Percentiles rank a stretch among this genome's conserved stretches.
These are phyloP conservation scores for Corynascus novoguineensis DNA, from an alignment of 495 filamentous ascomycete genomes.

Conservation along the genomic window DNA sequence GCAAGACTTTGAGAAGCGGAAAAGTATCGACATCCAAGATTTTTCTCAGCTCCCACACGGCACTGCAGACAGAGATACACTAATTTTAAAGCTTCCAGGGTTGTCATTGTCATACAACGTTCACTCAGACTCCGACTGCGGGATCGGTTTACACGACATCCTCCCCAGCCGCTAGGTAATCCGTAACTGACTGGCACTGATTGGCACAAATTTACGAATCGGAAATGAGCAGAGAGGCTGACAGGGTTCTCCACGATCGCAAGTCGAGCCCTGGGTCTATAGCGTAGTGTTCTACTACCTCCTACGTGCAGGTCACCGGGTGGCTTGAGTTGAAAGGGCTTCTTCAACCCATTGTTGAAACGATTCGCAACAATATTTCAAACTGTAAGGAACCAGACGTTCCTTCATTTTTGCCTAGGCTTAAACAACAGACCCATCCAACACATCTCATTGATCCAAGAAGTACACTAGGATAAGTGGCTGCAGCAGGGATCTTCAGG, in stretches of 20 bases:
- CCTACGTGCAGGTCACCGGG: conserved; percentile 6
- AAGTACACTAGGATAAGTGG: too few species aligned
- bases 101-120: neutral
- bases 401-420: too few species aligned
- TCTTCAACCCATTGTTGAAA: too few species aligned
- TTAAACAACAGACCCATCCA: too few species aligned
- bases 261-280: too few species aligned
- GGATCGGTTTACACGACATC: neutral
- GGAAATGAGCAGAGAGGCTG: neutral
- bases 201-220: conserved; percentile 1
- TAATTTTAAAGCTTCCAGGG: too few species aligned
- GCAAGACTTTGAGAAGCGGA: neutral
- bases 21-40: neutral
- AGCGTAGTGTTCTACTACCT: conserved; percentile 2
- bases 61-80: neutral
- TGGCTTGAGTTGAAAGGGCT: too few species aligned
- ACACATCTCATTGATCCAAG: too few species aligned
- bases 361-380: too few species aligned
- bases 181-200: neutral
- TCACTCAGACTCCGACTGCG: too few species aligned
- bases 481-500: too few species aligned
- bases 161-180: neutral
- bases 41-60: neutral
- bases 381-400: too few species aligned
- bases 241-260: conserved; percentile 11